Evolutionary conservation across 83 land plant genomes (phyloP), one percentile per base, ranked within the genome.

Genomic region (Larix sibirica): DNA sequence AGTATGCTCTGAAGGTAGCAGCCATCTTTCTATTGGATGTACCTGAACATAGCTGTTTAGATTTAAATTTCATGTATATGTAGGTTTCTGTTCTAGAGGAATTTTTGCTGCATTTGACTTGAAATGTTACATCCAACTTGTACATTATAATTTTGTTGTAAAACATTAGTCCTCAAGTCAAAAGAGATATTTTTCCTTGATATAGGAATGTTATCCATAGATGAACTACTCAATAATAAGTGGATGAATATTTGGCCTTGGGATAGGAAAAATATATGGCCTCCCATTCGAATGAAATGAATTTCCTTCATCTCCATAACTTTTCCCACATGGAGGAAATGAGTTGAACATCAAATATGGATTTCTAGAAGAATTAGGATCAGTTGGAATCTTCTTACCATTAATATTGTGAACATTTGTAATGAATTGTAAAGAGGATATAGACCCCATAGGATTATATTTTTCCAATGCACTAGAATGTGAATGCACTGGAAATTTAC

Each of bases 401-500:
- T 71, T 71, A 71, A 40, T 71, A 47, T 71, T 6, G 76, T 71
- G 50, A 20, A 38, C 54, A 71, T 40, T 71, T 23, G 8, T 71
- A 71, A 9, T 1, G 8, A 1, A 28, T 1, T 8, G 42, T 40
- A 21, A 7, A 40, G 76, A 71, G 54, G 76, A 71, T 71, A 71
- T n/a, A 71, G 24, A 9, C 50, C 76, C 42, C 42, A 40, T n/a
- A 20, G 13, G 16, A 71, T 71, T 71, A 71, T 21, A 12, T 40
- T 2, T 71, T 31, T 47, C 76, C 40, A 6, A 23, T n/a, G 10
- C 76, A 71, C 54, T 40, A 71, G 23, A 6, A 42, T 42, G 76
- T 8, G 76, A 71, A 71, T 71, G 76, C n/a, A 20, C 40, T 18
- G 76, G n/a, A 71, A 71, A 40, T 54, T 71, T 71, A 71, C 54